These are phyloP conservation scores for Gilbertella persicaria DNA, from an alignment of 371 early-diverging fungal species.

Conservation along the genomic window DNA sequence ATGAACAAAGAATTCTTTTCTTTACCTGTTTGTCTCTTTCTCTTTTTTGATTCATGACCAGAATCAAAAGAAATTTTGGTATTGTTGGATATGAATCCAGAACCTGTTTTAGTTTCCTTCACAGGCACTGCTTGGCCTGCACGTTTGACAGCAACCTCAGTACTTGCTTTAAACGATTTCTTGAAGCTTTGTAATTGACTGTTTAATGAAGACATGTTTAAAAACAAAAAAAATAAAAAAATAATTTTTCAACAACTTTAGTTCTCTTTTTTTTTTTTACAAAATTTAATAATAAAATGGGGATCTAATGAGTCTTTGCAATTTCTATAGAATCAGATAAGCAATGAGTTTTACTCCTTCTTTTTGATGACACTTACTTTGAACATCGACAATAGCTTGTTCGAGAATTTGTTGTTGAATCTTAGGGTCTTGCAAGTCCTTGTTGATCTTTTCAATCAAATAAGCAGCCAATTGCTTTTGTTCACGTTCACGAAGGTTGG, in stretches of 20 bases:
- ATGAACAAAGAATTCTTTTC: background rate
- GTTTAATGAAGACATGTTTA: slow-evolving; percentile 18
- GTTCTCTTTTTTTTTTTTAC: background rate
- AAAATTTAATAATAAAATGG: slow-evolving; percentile 1
- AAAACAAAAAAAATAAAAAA: slow-evolving; percentile 10
- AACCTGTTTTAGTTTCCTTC: background rate
- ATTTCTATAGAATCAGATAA: slow-evolving; percentile 21
- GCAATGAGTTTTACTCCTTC: no score
- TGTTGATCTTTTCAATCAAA: slow-evolving; percentile 85
- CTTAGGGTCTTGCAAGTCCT: slow-evolving; percentile 82
- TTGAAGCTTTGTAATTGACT: slow-evolving; percentile 46
- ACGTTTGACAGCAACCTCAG: slow-evolving; percentile 43
- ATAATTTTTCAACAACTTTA: background rate
- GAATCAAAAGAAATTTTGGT: slow-evolving; percentile 41
- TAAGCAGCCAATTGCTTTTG: slow-evolving; percentile 85
- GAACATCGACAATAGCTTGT: slow-evolving; percentile 56
- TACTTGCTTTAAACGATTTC: slow-evolving; percentile 41
- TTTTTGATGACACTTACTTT: slow-evolving; percentile 52
- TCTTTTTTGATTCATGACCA: slow-evolving; percentile 27
- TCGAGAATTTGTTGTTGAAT: slow-evolving; percentile 61
- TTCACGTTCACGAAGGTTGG: slow-evolving; percentile 89
- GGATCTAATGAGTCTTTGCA: slow-evolving; percentile 38
- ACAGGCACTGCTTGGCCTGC: slow-evolving; percentile 26
- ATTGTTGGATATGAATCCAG: slow-evolving; percentile 38
- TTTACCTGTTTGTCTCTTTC: slow-evolving; percentile 41